These are phyloP conservation scores for Acacia pycnantha DNA, from an alignment of 331 rosid species.

Conservation along the genomic window DNA sequence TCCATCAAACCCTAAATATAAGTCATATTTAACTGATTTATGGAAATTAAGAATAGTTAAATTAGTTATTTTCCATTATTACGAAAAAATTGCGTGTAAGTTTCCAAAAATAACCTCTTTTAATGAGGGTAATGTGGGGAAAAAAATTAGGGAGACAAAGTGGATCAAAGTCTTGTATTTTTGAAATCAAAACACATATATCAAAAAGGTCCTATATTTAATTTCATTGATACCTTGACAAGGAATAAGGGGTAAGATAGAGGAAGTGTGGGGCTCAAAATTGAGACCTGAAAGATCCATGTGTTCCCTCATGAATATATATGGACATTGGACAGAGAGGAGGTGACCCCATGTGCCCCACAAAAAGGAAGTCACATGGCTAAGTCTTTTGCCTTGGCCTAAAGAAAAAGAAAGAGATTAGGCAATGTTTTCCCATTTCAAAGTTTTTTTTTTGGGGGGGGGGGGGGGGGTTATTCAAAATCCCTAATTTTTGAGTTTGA, in stretches of 20 bases:
- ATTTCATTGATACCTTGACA: slow-evolving; percentile 18
- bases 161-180: background rate
- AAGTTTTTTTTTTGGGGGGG: background rate
- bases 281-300: slow-evolving; percentile 11
- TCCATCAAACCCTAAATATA: background rate
- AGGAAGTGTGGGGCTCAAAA: slow-evolving; percentile 3
- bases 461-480: background rate
- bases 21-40: background rate
- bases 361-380: slow-evolving; percentile 41
- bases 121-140: background rate
- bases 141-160: background rate
- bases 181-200: background rate
- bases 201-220: background rate
- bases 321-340: slow-evolving; percentile 16
- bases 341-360: slow-evolving; percentile 42
- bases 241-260: background rate
- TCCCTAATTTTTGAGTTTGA: slow-evolving; percentile 2
- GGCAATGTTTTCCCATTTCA: slow-evolving; percentile 31
- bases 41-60: background rate
- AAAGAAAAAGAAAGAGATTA: slow-evolving; percentile 11
- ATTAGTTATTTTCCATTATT: background rate
- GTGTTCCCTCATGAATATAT: background rate
- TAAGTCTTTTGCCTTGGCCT: slow-evolving; percentile 32
- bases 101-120: background rate
- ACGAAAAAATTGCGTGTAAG: background rate